These are phyloP conservation scores for Wickerhamiella kurtzmanii DNA, from an alignment of 805 yeast genomes.

Conservation along the genomic window DNA sequence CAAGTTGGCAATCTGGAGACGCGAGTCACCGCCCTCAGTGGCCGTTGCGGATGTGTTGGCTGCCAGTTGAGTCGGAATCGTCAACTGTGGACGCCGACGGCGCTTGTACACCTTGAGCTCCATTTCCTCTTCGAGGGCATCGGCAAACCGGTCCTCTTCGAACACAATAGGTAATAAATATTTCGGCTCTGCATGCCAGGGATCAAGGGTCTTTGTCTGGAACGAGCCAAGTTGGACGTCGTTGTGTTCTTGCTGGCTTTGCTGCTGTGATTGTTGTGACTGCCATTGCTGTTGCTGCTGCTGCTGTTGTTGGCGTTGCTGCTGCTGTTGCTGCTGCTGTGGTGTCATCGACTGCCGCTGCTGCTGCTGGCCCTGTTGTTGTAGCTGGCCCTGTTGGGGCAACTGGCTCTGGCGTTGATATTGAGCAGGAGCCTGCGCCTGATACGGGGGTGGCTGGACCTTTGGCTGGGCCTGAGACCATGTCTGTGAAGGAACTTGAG, in stretches of 20 bases:
- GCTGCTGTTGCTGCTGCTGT: background rate
- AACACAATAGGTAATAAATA: slow-evolving; percentile 28
- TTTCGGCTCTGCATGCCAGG: slow-evolving; percentile 3
- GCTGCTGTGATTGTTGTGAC: background rate
- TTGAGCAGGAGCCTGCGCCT: too few relatives aligned
- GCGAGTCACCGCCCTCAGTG: slow-evolving; percentile 6
- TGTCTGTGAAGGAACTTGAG: too few relatives aligned
- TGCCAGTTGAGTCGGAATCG: background rate
- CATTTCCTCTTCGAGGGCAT: slow-evolving; percentile 27
- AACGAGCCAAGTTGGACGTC: background rate
- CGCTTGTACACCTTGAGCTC: slow-evolving; percentile 19
- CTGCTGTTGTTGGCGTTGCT: background rate
- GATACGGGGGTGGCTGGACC: too few relatives aligned
- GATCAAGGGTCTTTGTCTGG: background rate
- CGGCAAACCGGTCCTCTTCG: slow-evolving; percentile 29
- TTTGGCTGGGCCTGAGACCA: too few relatives aligned
- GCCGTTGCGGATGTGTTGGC: background rate
- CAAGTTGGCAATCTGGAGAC: slow-evolving; percentile 11
- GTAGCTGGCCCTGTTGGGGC: too few relatives aligned
- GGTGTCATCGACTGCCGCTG: too few relatives aligned
- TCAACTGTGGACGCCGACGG: background rate
- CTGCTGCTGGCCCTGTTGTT: too few relatives aligned
- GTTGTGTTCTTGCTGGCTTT: background rate
- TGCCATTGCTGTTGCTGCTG: background rate
- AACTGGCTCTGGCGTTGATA: too few relatives aligned